Evolutionary conservation across 352 stramenopile species (phyloP), one percentile per base, ranked within the genome.

Genomic region (Globisporangium ultimum): DNA sequence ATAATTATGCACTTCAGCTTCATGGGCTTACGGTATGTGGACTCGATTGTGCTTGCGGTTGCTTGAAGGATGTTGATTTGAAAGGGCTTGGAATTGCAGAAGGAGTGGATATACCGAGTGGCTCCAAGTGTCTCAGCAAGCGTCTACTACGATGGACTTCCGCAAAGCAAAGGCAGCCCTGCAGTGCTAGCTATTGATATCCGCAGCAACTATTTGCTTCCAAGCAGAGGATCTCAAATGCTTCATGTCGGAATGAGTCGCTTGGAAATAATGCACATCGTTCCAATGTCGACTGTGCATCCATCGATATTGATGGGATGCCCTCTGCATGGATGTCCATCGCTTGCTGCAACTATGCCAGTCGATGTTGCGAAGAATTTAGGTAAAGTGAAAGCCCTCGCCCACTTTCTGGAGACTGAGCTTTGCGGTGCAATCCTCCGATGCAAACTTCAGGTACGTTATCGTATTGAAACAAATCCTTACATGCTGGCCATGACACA

Each of bases 41-140:
- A 54, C 7, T 53, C 0, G 14, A 2, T 20, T n/a, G 10, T 62
- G 22, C 24, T 3, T 51, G 28, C 28, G 8, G n/a, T 53, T 38
- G 32, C 8, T 20, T 40, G 28, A 17, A 28, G 14, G 50, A 28
- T 58, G 50, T 22, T 50, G 49, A n/a, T 58, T 47, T 17, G 17
- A 28, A 41, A 46, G 53, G 36, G 18, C 36, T 18, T 47, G 28
- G 46, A 28, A 36, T 34, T 41, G 40, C 53, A 84, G 74, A 84
- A 84, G 63, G 66, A 74, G 48, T 84, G 74, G 74, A 41, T 81
- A 13, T 62, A 73, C 22, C 50, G 24, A 46, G 57, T 48, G 4
- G 18, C 49, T 42, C 51, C 46, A 18, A 48, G 28, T 46, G 58
- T 64, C n/a, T 28, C 51, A 7, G 28, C 58, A 24, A 53, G 38